A percentile compares a stretch with the other conserved stretches of the same genome.
These are phyloP conservation scores for Meripilus lineatus DNA, from an alignment of 1,284 basidiomycete genomes.

Conservation along the genomic window DNA sequence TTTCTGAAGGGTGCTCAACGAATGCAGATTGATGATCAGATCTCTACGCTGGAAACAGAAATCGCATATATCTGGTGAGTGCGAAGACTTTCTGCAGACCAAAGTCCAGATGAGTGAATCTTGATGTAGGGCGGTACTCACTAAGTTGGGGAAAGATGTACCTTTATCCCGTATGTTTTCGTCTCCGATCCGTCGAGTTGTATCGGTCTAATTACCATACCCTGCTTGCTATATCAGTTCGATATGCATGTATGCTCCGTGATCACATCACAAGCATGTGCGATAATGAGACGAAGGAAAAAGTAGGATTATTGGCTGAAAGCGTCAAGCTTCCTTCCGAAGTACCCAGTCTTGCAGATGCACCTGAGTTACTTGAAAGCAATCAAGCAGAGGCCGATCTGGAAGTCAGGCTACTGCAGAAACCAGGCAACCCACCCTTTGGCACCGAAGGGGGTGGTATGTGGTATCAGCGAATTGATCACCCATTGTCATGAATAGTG, in stretches of 20 bases:
- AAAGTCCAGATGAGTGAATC: too few species aligned
- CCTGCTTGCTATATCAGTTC: conserved; percentile 1
- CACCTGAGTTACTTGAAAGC: background rate
- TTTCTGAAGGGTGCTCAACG: conserved; percentile 54
- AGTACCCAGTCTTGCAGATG: background rate
- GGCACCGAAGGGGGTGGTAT: too few species aligned
- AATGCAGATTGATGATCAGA: conserved; percentile 44
- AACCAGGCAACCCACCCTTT: conserved; percentile 3
- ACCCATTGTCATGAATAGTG: too few species aligned
- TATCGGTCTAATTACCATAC: too few species aligned
- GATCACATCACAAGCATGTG: conserved; percentile 2
- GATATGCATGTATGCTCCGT: conserved; percentile 3
- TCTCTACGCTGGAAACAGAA: conserved; percentile 48
- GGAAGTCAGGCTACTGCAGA: background rate
- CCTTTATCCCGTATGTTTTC: conserved; percentile 45
- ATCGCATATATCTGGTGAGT: conserved; percentile 57
- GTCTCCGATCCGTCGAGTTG: background rate
- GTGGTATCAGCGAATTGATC: too few species aligned
- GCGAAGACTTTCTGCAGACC: too few species aligned
- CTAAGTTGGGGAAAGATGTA: conserved; percentile 54
- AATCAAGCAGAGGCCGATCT: background rate
- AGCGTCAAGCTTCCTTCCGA: background rate
- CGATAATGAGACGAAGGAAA: background rate
- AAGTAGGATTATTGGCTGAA: background rate
- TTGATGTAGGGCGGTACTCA: conserved; percentile 43